Base-by-base conservation (phyloP, 2,329 filamentous ascomycete species). In the Cryphonectria carpinicola region DNA sequence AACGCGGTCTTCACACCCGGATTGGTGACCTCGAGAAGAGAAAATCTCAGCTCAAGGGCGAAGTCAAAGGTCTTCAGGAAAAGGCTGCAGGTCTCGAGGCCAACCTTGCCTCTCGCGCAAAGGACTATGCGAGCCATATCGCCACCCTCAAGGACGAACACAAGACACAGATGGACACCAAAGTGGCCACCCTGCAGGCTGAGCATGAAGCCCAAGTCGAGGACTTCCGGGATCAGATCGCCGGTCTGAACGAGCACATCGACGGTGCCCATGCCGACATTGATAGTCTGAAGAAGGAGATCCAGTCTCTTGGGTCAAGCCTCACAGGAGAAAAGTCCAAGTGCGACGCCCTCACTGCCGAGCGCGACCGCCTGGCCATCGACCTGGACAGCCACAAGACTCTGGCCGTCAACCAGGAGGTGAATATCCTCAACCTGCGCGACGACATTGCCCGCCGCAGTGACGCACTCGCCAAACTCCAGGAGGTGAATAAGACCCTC, bases 21-120 rank as follows among this genome's bases (percentile, higher is more conserved):
- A 66, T 76, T 0, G 68, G 74, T 8, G 73, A 71, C 19, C 73
- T 71, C 10, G 76, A 76, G 37, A 67, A 63, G 65, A 17, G 49
- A 0, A 73, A 71, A 65, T 25, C 60, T 17, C 65, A 62, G 19
- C 62, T 70, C 7, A 61, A 67, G 39, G 65, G 41, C 3, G 64
- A 70, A 25, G 49, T 69, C 17, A 70, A 65, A 41, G 65, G 49
- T 4, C 71, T 70, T 4, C 54, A 73, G 46, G 71, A 49, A 35
- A 66, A 71, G 49, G 66, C 66, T 25, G 37, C 35, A 19, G 52
- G 35, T n/a, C 54, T 72, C 25, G 67, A 70, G 3, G 32, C 17
- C 17, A 72, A 46, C 25, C 54, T 72, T 13, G 69, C 69, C 25
- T 46, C 66, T 4, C 69, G 69, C 5, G 69, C 69, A 32, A 71